Evolutionary conservation across 179 eudicot genomes (phyloP).

Genomic region (Dionaea muscipula): DNA sequence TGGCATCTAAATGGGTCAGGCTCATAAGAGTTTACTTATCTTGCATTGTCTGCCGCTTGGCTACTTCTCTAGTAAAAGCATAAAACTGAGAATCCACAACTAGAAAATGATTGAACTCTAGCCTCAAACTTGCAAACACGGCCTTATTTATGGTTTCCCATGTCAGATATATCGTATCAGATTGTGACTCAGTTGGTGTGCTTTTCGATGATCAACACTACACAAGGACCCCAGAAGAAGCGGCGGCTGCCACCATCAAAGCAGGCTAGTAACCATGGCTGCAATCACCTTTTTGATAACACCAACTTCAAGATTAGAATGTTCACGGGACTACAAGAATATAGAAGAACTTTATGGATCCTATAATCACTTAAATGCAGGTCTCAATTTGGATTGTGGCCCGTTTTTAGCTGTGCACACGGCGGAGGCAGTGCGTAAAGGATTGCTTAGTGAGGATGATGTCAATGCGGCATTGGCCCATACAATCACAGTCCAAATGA

Average conservation of each 20-base stretch:
- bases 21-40: no score
- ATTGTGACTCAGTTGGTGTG: constrained; percentile 81
- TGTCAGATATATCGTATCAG: constrained; percentile 78
- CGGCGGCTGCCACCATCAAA: constrained; percentile 59
- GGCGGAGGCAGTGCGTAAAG: constrained; percentile 39
- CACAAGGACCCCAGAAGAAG: constrained; percentile 77
- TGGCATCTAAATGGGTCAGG: constrained; percentile 47
- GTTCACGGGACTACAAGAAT: no score
- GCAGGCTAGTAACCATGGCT: constrained; percentile 55
- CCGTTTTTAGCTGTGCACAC: constrained; percentile 63
- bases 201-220: constrained; percentile 61
- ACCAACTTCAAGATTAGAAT: no score
- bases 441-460: constrained; percentile 45
- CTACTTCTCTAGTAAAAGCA: no score
- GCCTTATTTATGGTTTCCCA: no score
- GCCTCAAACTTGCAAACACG: no score
- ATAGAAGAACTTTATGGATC: no score
- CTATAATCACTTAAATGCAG: constrained; percentile 27
- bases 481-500: constrained; percentile 63
- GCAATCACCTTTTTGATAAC: no score
- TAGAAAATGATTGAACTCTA: no score
- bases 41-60: no score
- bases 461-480: constrained; percentile 60
- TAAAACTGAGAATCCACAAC: no score
- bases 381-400: constrained; percentile 97